These are phyloP conservation scores for Sclerotinia minor DNA, from an alignment of 2,329 filamentous ascomycete genomes.

Conservation along the genomic window DNA sequence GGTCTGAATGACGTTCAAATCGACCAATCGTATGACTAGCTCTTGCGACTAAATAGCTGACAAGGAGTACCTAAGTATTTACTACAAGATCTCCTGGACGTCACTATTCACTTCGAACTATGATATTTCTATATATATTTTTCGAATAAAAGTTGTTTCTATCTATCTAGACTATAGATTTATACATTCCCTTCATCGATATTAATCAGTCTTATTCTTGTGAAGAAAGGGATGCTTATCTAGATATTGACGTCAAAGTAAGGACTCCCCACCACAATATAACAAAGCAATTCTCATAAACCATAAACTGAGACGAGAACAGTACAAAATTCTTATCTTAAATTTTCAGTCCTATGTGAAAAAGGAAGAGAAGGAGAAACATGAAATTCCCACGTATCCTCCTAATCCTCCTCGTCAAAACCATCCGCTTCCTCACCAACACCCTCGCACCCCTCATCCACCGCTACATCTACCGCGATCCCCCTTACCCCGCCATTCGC, in stretches of 20 bases:
- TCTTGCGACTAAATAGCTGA: neutral
- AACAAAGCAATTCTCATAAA: neutral
- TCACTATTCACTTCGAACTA: neutral
- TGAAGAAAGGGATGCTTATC: neutral
- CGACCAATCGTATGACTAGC: neutral
- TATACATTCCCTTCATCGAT: neutral
- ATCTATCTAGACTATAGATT: neutral
- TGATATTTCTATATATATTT: too few species aligned
- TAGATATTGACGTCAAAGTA: neutral
- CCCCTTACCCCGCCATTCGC: slow-evolving; percentile 4
- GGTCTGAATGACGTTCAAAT: neutral
- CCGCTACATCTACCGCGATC: slow-evolving; percentile 3
- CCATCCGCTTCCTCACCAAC: slow-evolving; percentile 16
- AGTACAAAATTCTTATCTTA: neutral
- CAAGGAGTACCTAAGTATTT: neutral
- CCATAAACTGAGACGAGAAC: neutral
- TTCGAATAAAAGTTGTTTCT: neutral
- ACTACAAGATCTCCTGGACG: neutral
- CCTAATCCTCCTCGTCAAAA: slow-evolving; percentile 13
- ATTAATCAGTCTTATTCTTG: neutral
- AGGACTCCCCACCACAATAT: neutral
- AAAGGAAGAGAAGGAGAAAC: too few species aligned
- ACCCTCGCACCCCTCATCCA: slow-evolving; percentile 15
- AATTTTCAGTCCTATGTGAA: too few species aligned
- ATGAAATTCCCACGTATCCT: slow-evolving; percentile 21